Evolutionary conservation across 2,329 filamentous ascomycete genomes (phyloP), one percentile per base, ranked within the genome.

Genomic region (Ustulina deusta): DNA sequence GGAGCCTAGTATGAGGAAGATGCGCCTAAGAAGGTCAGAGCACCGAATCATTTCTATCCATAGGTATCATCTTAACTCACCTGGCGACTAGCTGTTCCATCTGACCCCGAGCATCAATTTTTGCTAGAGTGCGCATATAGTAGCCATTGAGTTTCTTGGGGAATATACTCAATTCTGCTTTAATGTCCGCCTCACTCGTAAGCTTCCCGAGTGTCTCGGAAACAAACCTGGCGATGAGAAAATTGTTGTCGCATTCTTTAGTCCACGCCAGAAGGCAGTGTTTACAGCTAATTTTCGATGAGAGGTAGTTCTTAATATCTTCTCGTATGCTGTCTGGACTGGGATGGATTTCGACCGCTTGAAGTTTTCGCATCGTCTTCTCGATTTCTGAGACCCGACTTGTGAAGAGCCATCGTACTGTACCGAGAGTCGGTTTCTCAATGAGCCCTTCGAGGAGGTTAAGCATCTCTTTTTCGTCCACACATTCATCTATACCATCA

Each of bases 401-500:
- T 9, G 65, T 65, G 36, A 68, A 55, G 2, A 65, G 56, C 65
- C 65, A 68, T 22, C 61, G 61, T 11, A 34, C 46, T 27, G 51
- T 68, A 1, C 65, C 65, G 6, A 65, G 55, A 20, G 65, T 68
- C 3, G 61, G 49, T 49, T 46, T 38, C 25, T 42, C 48, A 29
- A 68, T 54, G 7, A 68, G 38, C 10, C 27, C 27, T 58, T 65
- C 55, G 5, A 68, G 3, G 25, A 57, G n/a, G 22, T 17, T 10
- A 1, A 61, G 9, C 62, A 51, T 65, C 4, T 61, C 44, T 20
- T 48, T 61, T 40, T 68, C 66, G 25, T 68, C 61, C 7, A 48
- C 51, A 34, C 66, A 68, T 38, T 68, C 66, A n/a, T 68, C 66
- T 17, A 68, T 57, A 2, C 66, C 66, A 58, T 68, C 66, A 25